Evolutionary conservation across 495 filamentous ascomycete species (phyloP).

Genomic region (Podospora appendiculata): DNA sequence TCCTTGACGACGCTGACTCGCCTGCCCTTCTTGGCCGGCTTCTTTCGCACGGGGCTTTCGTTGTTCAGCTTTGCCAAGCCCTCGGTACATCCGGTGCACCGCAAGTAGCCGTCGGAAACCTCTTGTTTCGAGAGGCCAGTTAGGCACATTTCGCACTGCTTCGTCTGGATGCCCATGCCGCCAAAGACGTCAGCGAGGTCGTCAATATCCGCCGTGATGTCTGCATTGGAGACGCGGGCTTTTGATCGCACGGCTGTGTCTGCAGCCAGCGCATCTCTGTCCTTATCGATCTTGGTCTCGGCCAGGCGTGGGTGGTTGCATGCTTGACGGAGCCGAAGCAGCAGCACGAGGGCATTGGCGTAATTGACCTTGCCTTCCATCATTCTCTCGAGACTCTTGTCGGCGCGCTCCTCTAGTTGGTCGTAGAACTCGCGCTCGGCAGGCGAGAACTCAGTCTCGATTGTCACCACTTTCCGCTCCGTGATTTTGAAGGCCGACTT

Average conservation of each 20-base stretch:
- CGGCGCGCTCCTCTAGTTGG: slow-evolving; percentile 71
- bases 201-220: slow-evolving; percentile 54
- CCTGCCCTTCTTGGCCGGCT: slow-evolving; percentile 38
- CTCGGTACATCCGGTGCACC: slow-evolving; percentile 20
- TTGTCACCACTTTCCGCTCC: slow-evolving; percentile 74
- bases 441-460: slow-evolving; percentile 69
- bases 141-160: slow-evolving; percentile 86
- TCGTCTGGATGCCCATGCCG: slow-evolving; percentile 69
- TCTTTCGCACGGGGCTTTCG: slow-evolving; percentile 26
- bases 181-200: slow-evolving; percentile 79
- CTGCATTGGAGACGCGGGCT: slow-evolving; percentile 36
- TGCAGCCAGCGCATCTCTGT: slow-evolving; percentile 73
- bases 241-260: slow-evolving; percentile 42
- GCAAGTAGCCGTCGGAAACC: slow-evolving; percentile 46
- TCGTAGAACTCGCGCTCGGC: slow-evolving; percentile 81
- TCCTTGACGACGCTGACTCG: slow-evolving; percentile 37
- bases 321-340: slow-evolving; percentile 81
- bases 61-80: slow-evolving; percentile 27
- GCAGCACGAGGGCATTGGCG: slow-evolving; percentile 68
- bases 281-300: slow-evolving; percentile 73
- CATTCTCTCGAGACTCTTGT: slow-evolving; percentile 80
- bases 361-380: slow-evolving; percentile 55
- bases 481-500: slow-evolving; percentile 73
- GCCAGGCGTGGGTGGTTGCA: slow-evolving; percentile 91
- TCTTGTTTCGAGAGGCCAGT: slow-evolving; percentile 56